Evolutionary conservation across 495 filamentous ascomycete species (phyloP), one percentile per base, ranked within the genome.

Genomic region (Hypomontagnella monticulosa): DNA sequence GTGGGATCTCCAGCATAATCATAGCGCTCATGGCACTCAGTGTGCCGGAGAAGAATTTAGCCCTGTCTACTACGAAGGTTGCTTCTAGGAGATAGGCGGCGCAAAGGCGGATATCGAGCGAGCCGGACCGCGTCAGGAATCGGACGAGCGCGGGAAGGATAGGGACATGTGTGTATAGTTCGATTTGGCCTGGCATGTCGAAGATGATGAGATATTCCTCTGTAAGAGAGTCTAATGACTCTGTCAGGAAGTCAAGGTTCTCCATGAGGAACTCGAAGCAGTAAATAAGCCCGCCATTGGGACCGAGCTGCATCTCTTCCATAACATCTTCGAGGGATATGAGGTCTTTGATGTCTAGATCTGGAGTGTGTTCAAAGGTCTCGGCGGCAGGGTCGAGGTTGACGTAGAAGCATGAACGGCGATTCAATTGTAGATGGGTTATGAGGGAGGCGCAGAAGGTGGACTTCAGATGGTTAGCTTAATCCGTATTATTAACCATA

Each of bases 131-230:
- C 30, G 89, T 91, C 6, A 99, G 85, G 75, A 92, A 91, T 69
- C 87, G 88, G 51, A 91, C 87, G 37, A 99, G 84, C n/a, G 85
- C 87, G 2, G 95, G 95, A 19, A 99, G 79, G 69, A 98, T 88
- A 10, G 95, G 95, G 27, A 97, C 89, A 73, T 99, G 95, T 10
- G 95, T 97, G 80, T 98, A 99, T 27, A 99, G 90, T 78, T 99
- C 95, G 76, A 99, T 97, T 78, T 99, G 95, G 50, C 95, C 95
- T 0, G 95, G 95, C 90, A 97, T 97, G 76, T 99, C 95, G 81
- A 99, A 92, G 48, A 99, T 89, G 72, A 97, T 95, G 40, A 99
- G 82, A 75, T 96, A 97, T 70, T 99, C 95, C 64, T 99, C 95
- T 4, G 91, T 92, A 11, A 97, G 82, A 38, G 89, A 86, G 61